Base-by-base conservation (phyloP, 2,329 filamentous ascomycete species). In the Blumeria graminis region DNA sequence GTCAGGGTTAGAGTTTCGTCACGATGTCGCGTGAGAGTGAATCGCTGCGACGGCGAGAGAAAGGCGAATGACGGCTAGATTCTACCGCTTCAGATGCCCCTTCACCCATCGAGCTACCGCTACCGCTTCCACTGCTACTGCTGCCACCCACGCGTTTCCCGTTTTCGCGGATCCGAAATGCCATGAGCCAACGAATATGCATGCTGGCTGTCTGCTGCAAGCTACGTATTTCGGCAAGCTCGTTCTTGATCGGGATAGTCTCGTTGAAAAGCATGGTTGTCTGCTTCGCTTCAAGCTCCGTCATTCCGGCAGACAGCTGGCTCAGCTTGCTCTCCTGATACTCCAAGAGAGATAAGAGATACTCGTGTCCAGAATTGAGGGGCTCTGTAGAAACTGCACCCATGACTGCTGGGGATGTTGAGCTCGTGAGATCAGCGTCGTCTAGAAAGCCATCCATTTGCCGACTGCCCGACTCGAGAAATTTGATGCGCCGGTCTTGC, bases 191-290 rank as follows among this genome's bases (percentile, higher is more conserved):
- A 11, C 65, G 60, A 16, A 67, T 64, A 60, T 68, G 66, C 64
- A 67, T 67, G 28, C 63, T 62, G 5, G 65, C 62, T 34, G 66
- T 64, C 28, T 66, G 64, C 56, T 66, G 64, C 22, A 62, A 63
- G 43, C 63, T 67, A 39, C 65, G 60, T 16, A 68, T 57, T 64
- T 81, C 78, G 3, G 74, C 72, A n/a, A 81, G 71, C 65, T 80
- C 76, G 58, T 81, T 77, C 57, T 78, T 76, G 58, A 81, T 74
- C 7, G 75, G 76, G 62, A 78, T 72, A 5, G 77, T 74, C 64
- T 81, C 76, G 61, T 79, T 80, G 63, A 81, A 71, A 8, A 78
- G 71, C 71, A 77, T 74, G 66, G 79, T 74, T 35, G 73, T 77
- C 63, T 80, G 77, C 53, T 76, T 73, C 3, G 74, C 75, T 62